Evolutionary conservation across 2,329 filamentous ascomycete species (phyloP).

Genomic region (Aureobasidium sp.): DNA sequence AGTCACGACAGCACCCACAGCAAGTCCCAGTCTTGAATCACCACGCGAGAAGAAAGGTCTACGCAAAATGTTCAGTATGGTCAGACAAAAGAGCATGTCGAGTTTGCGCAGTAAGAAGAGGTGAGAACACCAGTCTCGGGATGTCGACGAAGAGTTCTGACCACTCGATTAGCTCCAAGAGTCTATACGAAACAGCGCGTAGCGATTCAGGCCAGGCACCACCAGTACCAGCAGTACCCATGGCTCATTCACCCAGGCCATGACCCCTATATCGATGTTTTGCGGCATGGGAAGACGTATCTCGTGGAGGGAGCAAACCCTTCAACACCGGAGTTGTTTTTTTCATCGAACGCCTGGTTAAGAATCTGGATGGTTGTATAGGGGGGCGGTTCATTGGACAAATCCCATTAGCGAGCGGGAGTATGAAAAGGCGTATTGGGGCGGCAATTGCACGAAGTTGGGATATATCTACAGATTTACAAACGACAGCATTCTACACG

Average conservation of each 20-base stretch:
- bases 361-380: background rate
- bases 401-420: background rate
- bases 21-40: constrained; percentile 9
- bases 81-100: constrained; percentile 9
- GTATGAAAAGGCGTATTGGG: background rate
- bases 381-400: background rate
- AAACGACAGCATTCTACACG: background rate
- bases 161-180: background rate
- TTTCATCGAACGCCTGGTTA: background rate
- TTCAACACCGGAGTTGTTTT: background rate
- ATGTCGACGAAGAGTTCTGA: background rate
- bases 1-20: constrained; percentile 9
- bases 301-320: too few relatives aligned
- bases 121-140: background rate
- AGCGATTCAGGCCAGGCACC: constrained; percentile 3
- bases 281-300: background rate
- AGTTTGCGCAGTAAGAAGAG: constrained; percentile 11
- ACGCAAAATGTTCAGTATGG: constrained; percentile 10
- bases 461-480: background rate
- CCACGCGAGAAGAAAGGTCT: background rate
- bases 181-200: background rate
- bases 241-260: background rate
- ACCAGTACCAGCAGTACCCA: constrained; percentile 3
- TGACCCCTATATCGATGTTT: background rate
- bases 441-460: background rate